Percentiles rank a stretch among this genome's conserved stretches.
phyloP scores from a whole-genome alignment of 768 basidiomycete species.

The Gymnopilus dilepis region DNA sequence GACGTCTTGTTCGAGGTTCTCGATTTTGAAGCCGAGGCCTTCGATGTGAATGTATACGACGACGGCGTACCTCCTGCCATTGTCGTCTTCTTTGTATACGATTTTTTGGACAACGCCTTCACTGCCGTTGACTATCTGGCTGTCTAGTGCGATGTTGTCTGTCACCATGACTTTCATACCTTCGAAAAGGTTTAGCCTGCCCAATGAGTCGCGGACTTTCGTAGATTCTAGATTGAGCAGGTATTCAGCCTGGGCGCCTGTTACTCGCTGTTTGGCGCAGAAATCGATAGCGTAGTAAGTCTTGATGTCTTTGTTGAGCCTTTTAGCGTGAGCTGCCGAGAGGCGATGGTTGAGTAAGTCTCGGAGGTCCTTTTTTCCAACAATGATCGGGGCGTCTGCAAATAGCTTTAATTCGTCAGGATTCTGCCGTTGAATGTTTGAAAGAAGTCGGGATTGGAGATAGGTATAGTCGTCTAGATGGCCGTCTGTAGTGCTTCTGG shows the following conservation, averaged over 20 bases:
- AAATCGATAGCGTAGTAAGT: neutral
- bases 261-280: too few species aligned
- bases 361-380: neutral
- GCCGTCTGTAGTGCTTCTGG: rapidly evolving
- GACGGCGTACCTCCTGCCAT: neutral
- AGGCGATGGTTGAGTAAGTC: neutral
- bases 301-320: neutral
- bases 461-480: neutral
- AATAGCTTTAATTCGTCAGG: neutral
- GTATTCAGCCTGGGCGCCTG: neutral
- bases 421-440: neutral
- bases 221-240: neutral
- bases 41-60: neutral
- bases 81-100: neutral
- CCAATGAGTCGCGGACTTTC: neutral
- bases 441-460: neutral
- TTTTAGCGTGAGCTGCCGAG: neutral
- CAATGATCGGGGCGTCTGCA: neutral
- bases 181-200: neutral
- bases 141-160: neutral
- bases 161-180: constrained; percentile 6
- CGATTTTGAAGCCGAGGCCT: too few species aligned
- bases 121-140: neutral
- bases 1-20: too few species aligned
- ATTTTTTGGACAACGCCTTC: neutral